Conservation (phyloP, 225 moss, liverwort and hornwort genomes). For the Asterella californica region DNA sequence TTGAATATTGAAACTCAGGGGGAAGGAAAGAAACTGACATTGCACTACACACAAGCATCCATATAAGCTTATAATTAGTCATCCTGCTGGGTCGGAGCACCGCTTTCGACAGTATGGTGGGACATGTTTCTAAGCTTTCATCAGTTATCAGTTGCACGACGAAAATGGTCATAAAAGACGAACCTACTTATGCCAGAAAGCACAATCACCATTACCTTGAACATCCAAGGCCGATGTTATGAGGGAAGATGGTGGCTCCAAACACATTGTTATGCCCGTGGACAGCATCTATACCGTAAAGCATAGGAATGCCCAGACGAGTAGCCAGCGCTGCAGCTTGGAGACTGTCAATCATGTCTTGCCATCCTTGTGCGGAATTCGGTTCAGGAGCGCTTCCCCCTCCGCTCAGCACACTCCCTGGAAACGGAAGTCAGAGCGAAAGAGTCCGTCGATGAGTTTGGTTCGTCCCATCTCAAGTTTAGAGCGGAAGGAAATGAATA, state of each 20-base stretch:
- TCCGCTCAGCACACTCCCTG: constrained; percentile 63
- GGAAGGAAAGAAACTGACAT: background rate
- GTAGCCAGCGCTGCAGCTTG: constrained; percentile 49
- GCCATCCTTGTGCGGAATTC: constrained; percentile 47
- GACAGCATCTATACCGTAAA: constrained; percentile 65
- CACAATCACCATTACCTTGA: constrained; percentile 7
- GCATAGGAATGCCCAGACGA: constrained; percentile 48
- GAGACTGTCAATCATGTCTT: constrained; percentile 46
- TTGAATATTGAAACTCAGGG: too few relatives aligned
- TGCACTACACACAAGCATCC: background rate
- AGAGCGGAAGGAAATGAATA: too few relatives aligned
- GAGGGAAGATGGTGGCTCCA: constrained; percentile 68
- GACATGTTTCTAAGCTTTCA: background rate
- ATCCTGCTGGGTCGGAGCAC: background rate
- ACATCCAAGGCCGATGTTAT: constrained; percentile 60
- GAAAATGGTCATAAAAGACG: too few relatives aligned
- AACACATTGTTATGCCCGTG: constrained; percentile 63
- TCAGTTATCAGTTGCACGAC: too few relatives aligned
- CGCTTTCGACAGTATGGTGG: background rate
- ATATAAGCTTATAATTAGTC: background rate
- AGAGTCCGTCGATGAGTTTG: too few relatives aligned
- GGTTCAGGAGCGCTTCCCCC: constrained; percentile 47
- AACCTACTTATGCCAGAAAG: too few relatives aligned
- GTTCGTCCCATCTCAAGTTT: too few relatives aligned
- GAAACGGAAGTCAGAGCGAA: too few relatives aligned